Base-by-base conservation (phyloP, 495 filamentous ascomycete species). In the Pyrenopolyporus hunteri region DNA sequence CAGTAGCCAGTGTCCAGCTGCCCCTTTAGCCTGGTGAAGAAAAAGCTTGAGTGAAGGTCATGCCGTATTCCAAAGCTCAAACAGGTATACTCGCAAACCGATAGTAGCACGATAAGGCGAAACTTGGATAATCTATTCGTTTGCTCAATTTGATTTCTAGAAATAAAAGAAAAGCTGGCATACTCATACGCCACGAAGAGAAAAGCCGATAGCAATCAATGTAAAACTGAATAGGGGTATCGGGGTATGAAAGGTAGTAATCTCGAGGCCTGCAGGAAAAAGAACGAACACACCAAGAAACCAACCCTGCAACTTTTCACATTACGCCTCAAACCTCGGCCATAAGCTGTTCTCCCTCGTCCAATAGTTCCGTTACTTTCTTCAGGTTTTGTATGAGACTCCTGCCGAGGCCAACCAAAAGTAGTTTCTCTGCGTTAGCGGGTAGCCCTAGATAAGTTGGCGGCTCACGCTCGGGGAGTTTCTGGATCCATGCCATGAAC, bases 391-490 rank as follows among this genome's bases (percentile, higher is more conserved):
- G 81, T 63, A 97, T 87, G 85, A 97, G 85, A 68, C 88, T 90
- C 61, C 81, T 82, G 33, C 93, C 94, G 70, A 97, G 87, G 10
- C 91, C 93, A 28, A 97, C 91, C 36, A 99, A 75, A 67, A 99
- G 73, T 71, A 99, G 68, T 76, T 98, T 98, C 84, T 99, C 94
- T 42, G 94, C 95, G 70, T 98, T 97, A 17, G 92, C 90, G 31
- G 94, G 95, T 55, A 99, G 74, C 20, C 94, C 95, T n/a, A 99
- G 79, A 70, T 97, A 99, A 5, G 92, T 97, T 0, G 94, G 94
- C 37, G 94, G 94, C 70, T 99, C 94, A 67, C 94, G 83, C 81
- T 99, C 94, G 9, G 94, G 94, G 59, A 99, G 76, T 33, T 82
- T 82, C 64, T 96, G 89, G 40, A 98, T 93, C 94, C 94, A 99